phyloP scores from a whole-genome alignment of 2,329 filamentous ascomycete genomes.

The Claviceps sp. region DNA sequence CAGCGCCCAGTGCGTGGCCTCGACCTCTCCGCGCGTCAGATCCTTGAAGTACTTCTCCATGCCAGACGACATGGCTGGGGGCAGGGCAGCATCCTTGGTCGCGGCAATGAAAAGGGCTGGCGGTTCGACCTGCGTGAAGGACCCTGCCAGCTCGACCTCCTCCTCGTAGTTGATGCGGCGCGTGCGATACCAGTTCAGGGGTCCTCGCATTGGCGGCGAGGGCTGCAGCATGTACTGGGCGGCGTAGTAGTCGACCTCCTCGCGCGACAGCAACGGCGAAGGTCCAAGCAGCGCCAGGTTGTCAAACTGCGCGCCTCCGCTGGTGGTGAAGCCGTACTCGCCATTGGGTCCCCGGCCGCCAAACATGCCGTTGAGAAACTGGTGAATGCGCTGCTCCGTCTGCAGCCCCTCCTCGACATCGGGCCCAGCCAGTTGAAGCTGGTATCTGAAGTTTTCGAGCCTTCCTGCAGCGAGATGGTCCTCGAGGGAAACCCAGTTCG shows the following conservation, averaged over 20 bases:
- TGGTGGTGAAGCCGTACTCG: slow-evolving; percentile 42
- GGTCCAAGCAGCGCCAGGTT: slow-evolving; percentile 42
- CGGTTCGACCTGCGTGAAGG: slow-evolving; percentile 39
- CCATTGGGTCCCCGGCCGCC: slow-evolving; percentile 47
- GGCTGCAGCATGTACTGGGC: slow-evolving; percentile 50
- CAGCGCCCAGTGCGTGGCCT: slow-evolving; percentile 70
- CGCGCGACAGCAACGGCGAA: slow-evolving; percentile 46
- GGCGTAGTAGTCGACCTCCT: slow-evolving; percentile 68
- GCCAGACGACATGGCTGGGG: slow-evolving; percentile 51
- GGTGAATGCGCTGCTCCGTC: slow-evolving; percentile 47
- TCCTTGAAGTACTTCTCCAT: slow-evolving; percentile 59
- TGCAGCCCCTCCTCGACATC: slow-evolving; percentile 47
- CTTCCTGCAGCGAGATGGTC: slow-evolving; percentile 38
- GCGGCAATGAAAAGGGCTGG: slow-evolving; percentile 68
- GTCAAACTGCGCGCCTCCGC: slow-evolving; percentile 50
- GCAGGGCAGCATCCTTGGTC: slow-evolving; percentile 56
- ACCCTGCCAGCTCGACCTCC: slow-evolving; percentile 48
- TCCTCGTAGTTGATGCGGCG: slow-evolving; percentile 62
- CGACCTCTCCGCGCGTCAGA: slow-evolving; percentile 51
- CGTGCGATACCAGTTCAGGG: slow-evolving; percentile 80
- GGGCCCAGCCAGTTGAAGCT: slow-evolving; percentile 62
- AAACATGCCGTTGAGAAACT: slow-evolving; percentile 60
- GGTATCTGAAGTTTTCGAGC: slow-evolving; percentile 66
- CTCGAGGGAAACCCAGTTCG: slow-evolving; percentile 41
- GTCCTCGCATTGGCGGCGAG: slow-evolving; percentile 53